Conservation (phyloP, 169 alveolate genomes). For the Plasmodium gallinaceum region DNA sequence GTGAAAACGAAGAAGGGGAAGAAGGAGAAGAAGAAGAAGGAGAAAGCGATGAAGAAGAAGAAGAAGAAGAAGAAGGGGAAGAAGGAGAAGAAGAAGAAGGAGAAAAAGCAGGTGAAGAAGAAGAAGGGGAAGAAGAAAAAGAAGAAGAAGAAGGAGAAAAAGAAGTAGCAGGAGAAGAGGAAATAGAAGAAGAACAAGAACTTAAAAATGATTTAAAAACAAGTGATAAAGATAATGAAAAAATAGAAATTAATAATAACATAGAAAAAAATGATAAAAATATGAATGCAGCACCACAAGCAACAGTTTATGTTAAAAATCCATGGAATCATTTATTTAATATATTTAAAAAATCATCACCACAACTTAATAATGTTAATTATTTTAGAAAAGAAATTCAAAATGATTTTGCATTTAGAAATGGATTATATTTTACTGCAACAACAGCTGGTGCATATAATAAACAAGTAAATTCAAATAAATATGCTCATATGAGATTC, state of each 20-base stretch:
- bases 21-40: neutral
- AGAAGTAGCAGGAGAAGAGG: no score
- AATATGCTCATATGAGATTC: slow-evolving; percentile 28
- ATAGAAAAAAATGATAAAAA: no score
- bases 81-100: neutral
- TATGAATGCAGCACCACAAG: no score
- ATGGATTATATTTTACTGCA: slow-evolving; percentile 41
- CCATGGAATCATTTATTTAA: slow-evolving; percentile 6
- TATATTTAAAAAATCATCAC: neutral
- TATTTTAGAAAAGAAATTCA: slow-evolving; percentile 46
- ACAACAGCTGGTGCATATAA: slow-evolving; percentile 61
- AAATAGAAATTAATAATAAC: neutral
- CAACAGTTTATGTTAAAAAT: neutral
- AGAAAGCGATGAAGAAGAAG: neutral
- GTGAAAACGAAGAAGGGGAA: neutral
- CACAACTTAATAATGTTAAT: slow-evolving; percentile 1
- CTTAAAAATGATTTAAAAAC: no score
- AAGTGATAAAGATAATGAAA: neutral
- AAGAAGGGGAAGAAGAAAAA: slow-evolving; percentile 8
- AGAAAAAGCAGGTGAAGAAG: neutral
- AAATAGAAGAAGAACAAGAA: no score
- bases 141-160: neutral
- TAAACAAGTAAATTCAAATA: slow-evolving; percentile 18
- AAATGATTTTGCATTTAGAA: slow-evolving; percentile 54
- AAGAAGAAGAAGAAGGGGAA: neutral